Evolutionary conservation across 2,329 filamentous ascomycete genomes (phyloP).

Genomic region (Pseudogymnoascus sp.): DNA sequence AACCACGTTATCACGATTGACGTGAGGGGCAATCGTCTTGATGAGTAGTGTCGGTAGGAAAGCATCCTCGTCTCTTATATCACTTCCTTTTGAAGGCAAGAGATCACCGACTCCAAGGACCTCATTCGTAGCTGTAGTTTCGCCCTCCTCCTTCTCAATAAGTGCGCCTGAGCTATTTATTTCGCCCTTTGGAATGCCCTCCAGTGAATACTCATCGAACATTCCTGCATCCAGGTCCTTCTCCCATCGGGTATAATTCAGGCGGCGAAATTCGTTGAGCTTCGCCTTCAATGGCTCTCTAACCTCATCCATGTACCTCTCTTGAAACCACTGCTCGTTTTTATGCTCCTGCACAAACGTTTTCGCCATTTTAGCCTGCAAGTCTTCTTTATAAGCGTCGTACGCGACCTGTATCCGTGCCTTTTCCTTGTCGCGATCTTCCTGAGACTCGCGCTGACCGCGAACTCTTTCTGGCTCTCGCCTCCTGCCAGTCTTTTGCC

Average conservation of each 20-base stretch:
- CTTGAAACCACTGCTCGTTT: conserved; percentile 94
- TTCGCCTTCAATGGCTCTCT: conserved; percentile 65
- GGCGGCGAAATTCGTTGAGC: conserved; percentile 71
- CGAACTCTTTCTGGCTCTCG: conserved; percentile 56
- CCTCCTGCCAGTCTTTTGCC: conserved; percentile 58
- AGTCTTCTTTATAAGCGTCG: conserved; percentile 58
- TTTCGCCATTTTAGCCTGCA: conserved; percentile 73
- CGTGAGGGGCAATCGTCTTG: conserved; percentile 95
- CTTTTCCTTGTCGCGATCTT: conserved; percentile 72
- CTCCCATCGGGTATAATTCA: conserved; percentile 79
- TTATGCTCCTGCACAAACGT: conserved; percentile 88
- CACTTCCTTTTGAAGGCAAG: conserved; percentile 72
- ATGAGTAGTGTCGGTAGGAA: conserved; percentile 89
- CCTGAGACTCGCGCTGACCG: conserved; percentile 56
- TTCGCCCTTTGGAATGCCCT: conserved; percentile 89
- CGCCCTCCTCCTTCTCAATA: conserved; percentile 91
- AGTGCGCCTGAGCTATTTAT: conserved; percentile 78
- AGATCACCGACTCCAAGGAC: conserved; percentile 88
- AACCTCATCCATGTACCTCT: conserved; percentile 82
- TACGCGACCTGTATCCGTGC: conserved; percentile 66
- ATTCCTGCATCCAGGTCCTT: conserved; percentile 73
- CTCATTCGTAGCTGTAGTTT: conserved; percentile 84
- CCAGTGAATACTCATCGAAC: conserved; percentile 91
- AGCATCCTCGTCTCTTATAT: conserved; percentile 81
- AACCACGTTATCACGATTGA: conserved; percentile 88